phyloP scores from a whole-genome alignment of 306 rosid species.

The Medicago truncatula region MtrunA17r5.0-ANR NC_053047.1:24115001-24115500 shows the following conservation, averaged over 20 bases:
- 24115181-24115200: too few relatives aligned
- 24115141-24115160: too few relatives aligned
- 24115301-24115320: background rate
- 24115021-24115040: conserved; percentile 38
- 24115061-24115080: conserved; percentile 17
- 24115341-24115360: background rate
- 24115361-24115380: conserved; percentile 9
- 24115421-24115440: too few relatives aligned
- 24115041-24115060: too few relatives aligned
- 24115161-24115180: too few relatives aligned
- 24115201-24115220: too few relatives aligned
- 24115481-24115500: too few relatives aligned
- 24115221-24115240: too few relatives aligned
- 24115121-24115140: conserved; percentile 8
- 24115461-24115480: too few relatives aligned
- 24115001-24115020: conserved; percentile 22
- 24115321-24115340: background rate
- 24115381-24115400: background rate
- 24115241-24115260: background rate
- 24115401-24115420: too few relatives aligned
- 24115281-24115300: background rate
- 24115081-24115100: conserved; percentile 30
- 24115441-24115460: too few relatives aligned
- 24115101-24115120: conserved; percentile 10
- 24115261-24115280: background rate